A percentile compares a stretch with the other conserved stretches of the same genome.
Conservation (phyloP, 768 basidiomycete species). For the Kondoa subrosea region DNA sequence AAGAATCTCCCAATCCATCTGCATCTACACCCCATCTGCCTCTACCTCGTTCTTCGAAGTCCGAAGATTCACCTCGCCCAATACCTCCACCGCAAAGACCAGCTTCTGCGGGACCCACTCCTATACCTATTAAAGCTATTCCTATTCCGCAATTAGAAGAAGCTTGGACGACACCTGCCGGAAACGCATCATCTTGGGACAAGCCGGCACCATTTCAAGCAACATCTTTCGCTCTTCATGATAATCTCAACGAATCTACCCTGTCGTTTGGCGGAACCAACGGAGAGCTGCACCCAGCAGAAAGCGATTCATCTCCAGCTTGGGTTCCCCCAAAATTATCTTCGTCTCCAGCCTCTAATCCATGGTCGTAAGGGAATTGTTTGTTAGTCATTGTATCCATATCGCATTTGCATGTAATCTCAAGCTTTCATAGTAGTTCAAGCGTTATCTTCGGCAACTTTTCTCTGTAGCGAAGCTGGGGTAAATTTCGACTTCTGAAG, state of each 20-base stretch:
- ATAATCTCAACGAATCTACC: neutral
- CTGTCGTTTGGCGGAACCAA: neutral
- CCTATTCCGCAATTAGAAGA: too few relatives aligned
- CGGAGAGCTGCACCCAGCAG: neutral
- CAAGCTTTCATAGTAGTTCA: too few relatives aligned
- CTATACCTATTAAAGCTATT: too few relatives aligned
- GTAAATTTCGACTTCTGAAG: neutral
- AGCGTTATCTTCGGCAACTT: too few relatives aligned
- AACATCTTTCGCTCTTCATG: neutral
- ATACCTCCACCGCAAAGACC: too few relatives aligned
- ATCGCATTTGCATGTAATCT: neutral
- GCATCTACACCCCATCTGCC: too few relatives aligned
- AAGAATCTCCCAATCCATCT: too few relatives aligned
- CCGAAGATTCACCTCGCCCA: too few relatives aligned
- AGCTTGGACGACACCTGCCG: neutral
- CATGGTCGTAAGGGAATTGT: neutral
- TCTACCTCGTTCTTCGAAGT: too few relatives aligned
- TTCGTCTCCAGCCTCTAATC: neutral
- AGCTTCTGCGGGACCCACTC: too few relatives aligned
- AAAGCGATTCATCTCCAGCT: neutral
- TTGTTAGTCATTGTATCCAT: neutral
- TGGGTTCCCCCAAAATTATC: neutral
- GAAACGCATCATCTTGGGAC: neutral
- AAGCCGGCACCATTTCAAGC: too few relatives aligned
- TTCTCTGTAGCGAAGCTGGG: too few relatives aligned